A percentile compares a stretch with the other conserved stretches of the same genome.
Evolutionary conservation across 2,329 filamentous ascomycete species (phyloP).

Genomic region (Colletotrichum eremochloae): DNA sequence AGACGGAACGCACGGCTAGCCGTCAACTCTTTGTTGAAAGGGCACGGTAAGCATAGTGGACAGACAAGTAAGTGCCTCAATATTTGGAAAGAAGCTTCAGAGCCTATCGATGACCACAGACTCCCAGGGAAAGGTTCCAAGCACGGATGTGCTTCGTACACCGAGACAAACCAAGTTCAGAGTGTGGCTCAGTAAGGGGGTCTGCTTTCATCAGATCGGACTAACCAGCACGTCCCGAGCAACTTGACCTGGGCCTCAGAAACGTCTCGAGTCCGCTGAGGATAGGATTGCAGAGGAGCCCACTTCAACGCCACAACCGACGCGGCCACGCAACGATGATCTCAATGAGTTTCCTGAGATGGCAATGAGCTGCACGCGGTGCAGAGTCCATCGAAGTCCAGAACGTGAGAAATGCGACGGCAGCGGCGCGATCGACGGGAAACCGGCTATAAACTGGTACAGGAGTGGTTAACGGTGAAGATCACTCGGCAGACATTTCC

Average conservation of each 20-base stretch:
- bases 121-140: conserved; percentile 9
- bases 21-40: conserved; percentile 14
- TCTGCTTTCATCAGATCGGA: conserved; percentile 35
- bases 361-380: conserved; percentile 27
- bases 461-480: conserved; percentile 13
- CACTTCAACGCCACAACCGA: conserved; percentile 13
- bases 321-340: conserved; percentile 19
- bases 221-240: conserved; percentile 25
- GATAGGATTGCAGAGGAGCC: conserved; percentile 1
- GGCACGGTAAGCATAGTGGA: conserved; percentile 1
- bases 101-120: conserved; percentile 16
- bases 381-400: conserved; percentile 26
- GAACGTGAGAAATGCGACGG: conserved; percentile 33
- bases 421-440: conserved; percentile 26
- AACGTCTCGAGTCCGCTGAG: conserved; percentile 29
- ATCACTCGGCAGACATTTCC: conserved; percentile 1
- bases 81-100: conserved; percentile 9
- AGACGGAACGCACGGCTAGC: conserved; percentile 39
- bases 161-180: conserved; percentile 18
- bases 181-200: conserved; percentile 1
- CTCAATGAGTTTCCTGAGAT: conserved; percentile 27
- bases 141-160: neutral
- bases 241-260: conserved; percentile 32
- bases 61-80: neutral
- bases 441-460: conserved; percentile 16